Conservation (phyloP, 768 basidiomycete genomes). For the Tylopilus rubrobrunneus region DNA sequence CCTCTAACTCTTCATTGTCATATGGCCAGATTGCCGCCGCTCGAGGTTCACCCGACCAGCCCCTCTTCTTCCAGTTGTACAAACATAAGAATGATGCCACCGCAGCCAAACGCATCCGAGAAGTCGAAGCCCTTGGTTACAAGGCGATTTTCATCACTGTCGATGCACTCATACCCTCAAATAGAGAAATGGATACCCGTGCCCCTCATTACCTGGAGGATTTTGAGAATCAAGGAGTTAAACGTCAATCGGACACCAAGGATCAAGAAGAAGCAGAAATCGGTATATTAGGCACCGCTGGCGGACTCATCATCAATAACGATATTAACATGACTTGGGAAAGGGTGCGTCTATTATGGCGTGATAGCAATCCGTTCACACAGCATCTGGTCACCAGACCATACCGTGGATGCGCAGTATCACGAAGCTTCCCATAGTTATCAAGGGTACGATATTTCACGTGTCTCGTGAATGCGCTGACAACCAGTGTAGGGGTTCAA, state of each 20-base stretch:
- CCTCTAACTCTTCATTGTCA: conserved; percentile 71
- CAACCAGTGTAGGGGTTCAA: conserved; percentile 52
- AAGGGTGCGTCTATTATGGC: conserved; percentile 37
- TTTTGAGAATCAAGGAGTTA: conserved; percentile 39
- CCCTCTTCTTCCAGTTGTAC: conserved; percentile 83
- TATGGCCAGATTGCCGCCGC: conserved; percentile 57
- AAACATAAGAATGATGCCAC: conserved; percentile 65
- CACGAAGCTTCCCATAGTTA: conserved; percentile 65
- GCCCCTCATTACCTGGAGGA: conserved; percentile 57
- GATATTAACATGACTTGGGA: conserved; percentile 79
- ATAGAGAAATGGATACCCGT: conserved; percentile 72
- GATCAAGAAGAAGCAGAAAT: conserved; percentile 36
- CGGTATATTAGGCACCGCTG: conserved; percentile 59
- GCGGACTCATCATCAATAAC: conserved; percentile 59
- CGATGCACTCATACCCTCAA: conserved; percentile 80
- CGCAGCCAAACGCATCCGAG: conserved; percentile 66
- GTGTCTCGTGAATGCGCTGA: conserved; percentile 5
- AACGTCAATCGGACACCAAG: conserved; percentile 21
- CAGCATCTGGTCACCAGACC: conserved; percentile 40
- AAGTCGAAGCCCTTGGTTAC: conserved; percentile 71
- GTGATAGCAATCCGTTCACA: neutral
- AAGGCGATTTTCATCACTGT: conserved; percentile 91
- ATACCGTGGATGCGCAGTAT: conserved; percentile 74
- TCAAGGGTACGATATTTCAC: conserved; percentile 52
- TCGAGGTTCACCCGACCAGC: conserved; percentile 49